These are phyloP conservation scores for Coniochaeta sp. DNA, from an alignment of 2,329 filamentous ascomycete species.

Conservation along the genomic window DNA sequence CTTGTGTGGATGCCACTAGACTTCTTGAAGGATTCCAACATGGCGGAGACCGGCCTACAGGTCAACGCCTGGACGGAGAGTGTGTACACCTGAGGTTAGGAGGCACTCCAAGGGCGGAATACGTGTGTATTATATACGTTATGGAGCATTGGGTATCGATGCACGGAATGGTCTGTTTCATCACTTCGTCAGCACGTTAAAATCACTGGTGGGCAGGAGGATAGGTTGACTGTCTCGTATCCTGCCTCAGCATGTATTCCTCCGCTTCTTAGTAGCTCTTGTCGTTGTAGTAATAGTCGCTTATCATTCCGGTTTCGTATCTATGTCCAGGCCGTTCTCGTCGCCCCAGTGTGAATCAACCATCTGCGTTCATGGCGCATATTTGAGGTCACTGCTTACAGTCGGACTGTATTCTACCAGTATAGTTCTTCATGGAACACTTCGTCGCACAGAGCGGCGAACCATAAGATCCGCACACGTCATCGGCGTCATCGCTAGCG, in stretches of 20 bases:
- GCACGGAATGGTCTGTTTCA: neutral
- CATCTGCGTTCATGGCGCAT: too few relatives aligned
- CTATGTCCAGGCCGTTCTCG: neutral
- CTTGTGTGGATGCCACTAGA: slow-evolving; percentile 93
- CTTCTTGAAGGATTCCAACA: slow-evolving; percentile 74
- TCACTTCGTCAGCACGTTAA: neutral
- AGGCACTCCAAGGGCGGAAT: neutral
- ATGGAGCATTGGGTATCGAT: neutral
- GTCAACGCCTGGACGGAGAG: slow-evolving; percentile 84
- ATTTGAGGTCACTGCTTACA: too few relatives aligned
- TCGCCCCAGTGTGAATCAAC: too few relatives aligned
- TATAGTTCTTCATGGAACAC: too few relatives aligned
- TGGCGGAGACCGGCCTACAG: slow-evolving; percentile 84
- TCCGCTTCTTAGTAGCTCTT: neutral
- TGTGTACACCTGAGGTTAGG: slow-evolving; percentile 60
- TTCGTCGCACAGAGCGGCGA: too few relatives aligned
- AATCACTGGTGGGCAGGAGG: too few relatives aligned
- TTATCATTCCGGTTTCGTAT: neutral
- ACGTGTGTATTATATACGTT: neutral
- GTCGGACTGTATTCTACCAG: too few relatives aligned
- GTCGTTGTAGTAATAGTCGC: neutral
- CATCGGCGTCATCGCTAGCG: neutral
- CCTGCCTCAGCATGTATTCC: neutral
- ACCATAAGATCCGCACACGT: neutral
- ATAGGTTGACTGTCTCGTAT: too few relatives aligned